phyloP scores from a whole-genome alignment of 106 monocot genomes.

The Xerophyta viscosa region DNA sequence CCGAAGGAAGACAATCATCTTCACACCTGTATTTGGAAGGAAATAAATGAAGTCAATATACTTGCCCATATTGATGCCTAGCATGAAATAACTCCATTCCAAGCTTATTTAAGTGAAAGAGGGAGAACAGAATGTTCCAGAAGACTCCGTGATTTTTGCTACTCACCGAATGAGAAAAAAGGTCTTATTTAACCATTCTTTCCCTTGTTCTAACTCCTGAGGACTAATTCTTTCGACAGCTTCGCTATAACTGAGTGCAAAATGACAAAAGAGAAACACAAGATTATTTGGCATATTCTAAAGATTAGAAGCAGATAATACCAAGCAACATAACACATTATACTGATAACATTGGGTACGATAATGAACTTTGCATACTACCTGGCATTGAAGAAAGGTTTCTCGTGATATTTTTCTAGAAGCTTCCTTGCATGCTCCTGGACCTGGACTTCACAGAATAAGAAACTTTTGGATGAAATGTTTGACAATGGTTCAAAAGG shows the following conservation, averaged over 20 bases:
- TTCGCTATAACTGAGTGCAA: slow-evolving; percentile 44
- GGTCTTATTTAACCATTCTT: slow-evolving; percentile 69
- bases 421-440: slow-evolving; percentile 96
- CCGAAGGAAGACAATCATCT: slow-evolving; percentile 75
- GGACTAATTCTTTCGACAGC: slow-evolving; percentile 48
- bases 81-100: background rate
- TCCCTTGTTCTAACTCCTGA: slow-evolving; percentile 66
- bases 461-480: no score
- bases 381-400: slow-evolving; percentile 85
- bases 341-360: no score
- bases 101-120: background rate
- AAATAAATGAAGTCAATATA: background rate
- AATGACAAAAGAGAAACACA: background rate
- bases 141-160: background rate
- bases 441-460: slow-evolving; percentile 31
- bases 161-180: slow-evolving; percentile 82
- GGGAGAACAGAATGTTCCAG: background rate
- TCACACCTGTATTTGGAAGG: slow-evolving; percentile 43
- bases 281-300: background rate
- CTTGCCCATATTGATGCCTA: no score
- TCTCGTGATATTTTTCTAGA: slow-evolving; percentile 75
- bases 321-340: slow-evolving; percentile 1
- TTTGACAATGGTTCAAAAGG: background rate
- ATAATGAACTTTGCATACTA: slow-evolving; percentile 13
- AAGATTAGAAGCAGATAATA: background rate